phyloP scores from a whole-genome alignment of 441 rosid genomes.

The Corymbia calophylla region DNA sequence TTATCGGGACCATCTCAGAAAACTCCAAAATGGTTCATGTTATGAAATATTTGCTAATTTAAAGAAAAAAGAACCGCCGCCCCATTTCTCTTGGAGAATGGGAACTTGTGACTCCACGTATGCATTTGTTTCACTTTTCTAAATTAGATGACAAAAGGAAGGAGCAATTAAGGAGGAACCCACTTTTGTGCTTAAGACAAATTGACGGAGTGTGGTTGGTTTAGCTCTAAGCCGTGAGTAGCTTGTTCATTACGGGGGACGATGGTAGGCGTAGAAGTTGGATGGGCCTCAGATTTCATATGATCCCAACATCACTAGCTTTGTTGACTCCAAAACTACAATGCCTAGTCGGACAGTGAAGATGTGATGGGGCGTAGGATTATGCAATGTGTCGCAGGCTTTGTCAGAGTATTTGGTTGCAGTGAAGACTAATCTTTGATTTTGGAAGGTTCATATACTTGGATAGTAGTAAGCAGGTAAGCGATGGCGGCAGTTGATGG shows the following conservation, averaged over 20 bases:
- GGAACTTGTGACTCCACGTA: conserved; percentile 17
- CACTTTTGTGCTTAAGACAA: conserved; percentile 21
- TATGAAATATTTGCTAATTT: conserved; percentile 3
- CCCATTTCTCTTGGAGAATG: conserved; percentile 24
- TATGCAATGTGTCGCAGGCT: background rate
- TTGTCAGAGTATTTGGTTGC: background rate
- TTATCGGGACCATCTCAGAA: conserved; percentile 40
- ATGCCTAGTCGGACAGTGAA: conserved; percentile 8
- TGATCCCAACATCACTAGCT: conserved; percentile 7
- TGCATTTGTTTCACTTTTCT: conserved; percentile 12
- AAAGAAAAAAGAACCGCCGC: conserved; percentile 6
- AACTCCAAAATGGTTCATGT: conserved; percentile 27
- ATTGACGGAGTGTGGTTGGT: conserved; percentile 19
- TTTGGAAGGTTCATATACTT: background rate
- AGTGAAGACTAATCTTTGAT: background rate
- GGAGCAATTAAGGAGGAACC: background rate
- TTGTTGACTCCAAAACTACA: background rate
- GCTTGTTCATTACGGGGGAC: conserved; percentile 27
- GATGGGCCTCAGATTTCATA: conserved; percentile 29
- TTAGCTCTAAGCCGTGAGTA: conserved; percentile 31
- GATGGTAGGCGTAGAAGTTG: conserved; percentile 21
- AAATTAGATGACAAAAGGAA: conserved; percentile 3
- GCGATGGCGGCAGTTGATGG: conserved; percentile 47
- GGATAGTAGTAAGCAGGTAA: conserved; percentile 7
- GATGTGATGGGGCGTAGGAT: background rate